A percentile compares a stretch with the other conserved stretches of the same genome.
These are phyloP conservation scores for Crithidia mellificae DNA, from an alignment of 208 protist genomes.

Conservation along the genomic window DNA sequence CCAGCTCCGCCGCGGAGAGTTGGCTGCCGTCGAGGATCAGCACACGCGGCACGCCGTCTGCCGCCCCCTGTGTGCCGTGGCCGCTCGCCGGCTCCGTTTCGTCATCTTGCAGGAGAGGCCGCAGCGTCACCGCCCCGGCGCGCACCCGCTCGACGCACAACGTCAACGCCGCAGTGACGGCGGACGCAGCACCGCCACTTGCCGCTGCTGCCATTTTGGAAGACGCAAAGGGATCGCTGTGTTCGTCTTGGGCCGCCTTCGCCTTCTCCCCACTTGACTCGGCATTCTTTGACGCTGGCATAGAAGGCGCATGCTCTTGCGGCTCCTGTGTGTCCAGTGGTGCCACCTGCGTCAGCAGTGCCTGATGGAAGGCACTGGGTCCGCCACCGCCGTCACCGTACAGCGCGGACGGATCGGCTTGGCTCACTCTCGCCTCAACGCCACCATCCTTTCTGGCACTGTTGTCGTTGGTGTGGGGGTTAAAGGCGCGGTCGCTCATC, in stretches of 20 bases:
- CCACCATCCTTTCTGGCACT: neutral
- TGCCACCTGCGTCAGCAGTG: conserved; percentile 42
- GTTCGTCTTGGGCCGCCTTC: neutral
- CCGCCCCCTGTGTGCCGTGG: neutral
- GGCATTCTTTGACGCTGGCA: neutral
- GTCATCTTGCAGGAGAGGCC: neutral
- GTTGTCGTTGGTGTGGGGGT: neutral
- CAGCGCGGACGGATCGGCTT: neutral
- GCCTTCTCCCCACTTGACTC: too few relatives aligned
- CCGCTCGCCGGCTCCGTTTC: neutral
- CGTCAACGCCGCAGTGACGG: neutral
- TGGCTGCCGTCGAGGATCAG: conserved; percentile 45
- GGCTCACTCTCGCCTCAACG: neutral
- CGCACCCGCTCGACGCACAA: conserved; percentile 15
- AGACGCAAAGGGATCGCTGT: too few relatives aligned
- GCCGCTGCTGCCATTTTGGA: neutral
- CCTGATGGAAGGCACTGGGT: conserved; percentile 36
- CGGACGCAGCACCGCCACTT: neutral
- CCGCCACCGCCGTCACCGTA: conserved; percentile 9
- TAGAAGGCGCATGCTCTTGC: neutral
- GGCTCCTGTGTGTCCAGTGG: neutral
- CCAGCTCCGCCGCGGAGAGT: conserved; percentile 48
- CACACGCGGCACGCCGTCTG: conserved; percentile 35
- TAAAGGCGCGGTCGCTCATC: too few relatives aligned
- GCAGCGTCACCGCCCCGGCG: conserved; percentile 16